Conservation (phyloP, 2,329 filamentous ascomycete genomes). For the Ophiocordyceps robertsii region DNA sequence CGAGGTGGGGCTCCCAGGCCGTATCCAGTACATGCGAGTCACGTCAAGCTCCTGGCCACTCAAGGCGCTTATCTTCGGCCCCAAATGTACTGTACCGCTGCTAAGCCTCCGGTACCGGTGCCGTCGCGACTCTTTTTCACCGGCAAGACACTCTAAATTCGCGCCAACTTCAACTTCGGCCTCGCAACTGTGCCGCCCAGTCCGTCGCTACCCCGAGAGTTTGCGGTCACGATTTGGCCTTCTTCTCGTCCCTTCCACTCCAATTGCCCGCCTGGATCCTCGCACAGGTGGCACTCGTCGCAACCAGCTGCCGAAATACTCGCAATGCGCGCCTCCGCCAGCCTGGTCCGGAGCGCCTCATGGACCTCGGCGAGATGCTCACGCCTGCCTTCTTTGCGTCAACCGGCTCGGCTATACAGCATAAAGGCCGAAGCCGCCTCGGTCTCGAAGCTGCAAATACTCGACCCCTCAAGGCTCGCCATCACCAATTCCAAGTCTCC, state of each 20-base stretch:
- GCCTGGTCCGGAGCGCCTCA: slow-evolving; percentile 17
- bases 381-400: slow-evolving; percentile 18
- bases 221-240: not conserved
- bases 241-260: not conserved
- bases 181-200: not conserved
- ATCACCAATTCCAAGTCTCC: slow-evolving; percentile 65
- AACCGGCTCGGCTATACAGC: slow-evolving; percentile 31
- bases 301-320: not conserved
- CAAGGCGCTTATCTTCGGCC: not conserved
- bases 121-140: not conserved
- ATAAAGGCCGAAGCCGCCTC: slow-evolving; percentile 37
- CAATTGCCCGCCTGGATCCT: not conserved
- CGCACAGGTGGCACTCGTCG: not conserved
- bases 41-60: not conserved
- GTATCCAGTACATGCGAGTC: not conserved
- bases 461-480: slow-evolving; percentile 66
- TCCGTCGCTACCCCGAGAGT: not conserved
- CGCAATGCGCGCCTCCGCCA: slow-evolving; percentile 16
- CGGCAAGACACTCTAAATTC: not conserved
- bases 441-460: slow-evolving; percentile 41
- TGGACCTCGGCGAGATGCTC: slow-evolving; percentile 19
- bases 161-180: not conserved
- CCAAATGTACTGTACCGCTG: not conserved
- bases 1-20: too few species aligned
- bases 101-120: not conserved